Percentiles rank a stretch among this genome's conserved stretches.
Evolutionary conservation across 345 rosid species (phyloP).

Genomic region (Aethionema arabicum): DNA sequence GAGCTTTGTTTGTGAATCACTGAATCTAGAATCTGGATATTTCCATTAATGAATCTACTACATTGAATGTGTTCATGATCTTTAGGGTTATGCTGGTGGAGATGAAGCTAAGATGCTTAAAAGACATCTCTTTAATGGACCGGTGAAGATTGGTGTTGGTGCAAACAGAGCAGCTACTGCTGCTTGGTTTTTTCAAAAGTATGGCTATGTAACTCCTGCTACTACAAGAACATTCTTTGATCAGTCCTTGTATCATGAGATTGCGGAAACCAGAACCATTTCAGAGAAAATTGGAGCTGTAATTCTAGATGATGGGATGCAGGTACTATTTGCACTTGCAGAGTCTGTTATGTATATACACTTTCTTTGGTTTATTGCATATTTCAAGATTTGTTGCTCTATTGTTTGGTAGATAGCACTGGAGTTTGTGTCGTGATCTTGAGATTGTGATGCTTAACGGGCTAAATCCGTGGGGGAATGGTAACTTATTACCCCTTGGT

Average conservation of each 20-base stretch:
- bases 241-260: slow-evolving; percentile 16
- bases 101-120: slow-evolving; percentile 85
- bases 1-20: background rate
- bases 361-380: background rate
- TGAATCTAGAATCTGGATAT: background rate
- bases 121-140: slow-evolving; percentile 53
- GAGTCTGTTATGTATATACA: background rate
- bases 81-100: slow-evolving; percentile 86
- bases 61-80: background rate
- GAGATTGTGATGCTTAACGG: slow-evolving; percentile 88
- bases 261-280: slow-evolving; percentile 18
- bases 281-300: slow-evolving; percentile 46
- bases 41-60: background rate
- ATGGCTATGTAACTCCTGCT: slow-evolving; percentile 49
- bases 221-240: slow-evolving; percentile 22
- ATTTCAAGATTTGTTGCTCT: slow-evolving; percentile 25
- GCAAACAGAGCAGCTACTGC: slow-evolving; percentile 70
- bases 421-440: slow-evolving; percentile 71
- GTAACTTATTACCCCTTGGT: slow-evolving; percentile 63
- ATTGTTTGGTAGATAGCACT: slow-evolving; percentile 60
- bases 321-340: slow-evolving; percentile 44
- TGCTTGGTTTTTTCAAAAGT: slow-evolving; percentile 45
- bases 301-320: slow-evolving; percentile 90
- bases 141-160: slow-evolving; percentile 63
- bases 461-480: slow-evolving; percentile 75